phyloP scores from a whole-genome alignment of 345 rosid species.

The Moricandia moricandioides region DNA sequence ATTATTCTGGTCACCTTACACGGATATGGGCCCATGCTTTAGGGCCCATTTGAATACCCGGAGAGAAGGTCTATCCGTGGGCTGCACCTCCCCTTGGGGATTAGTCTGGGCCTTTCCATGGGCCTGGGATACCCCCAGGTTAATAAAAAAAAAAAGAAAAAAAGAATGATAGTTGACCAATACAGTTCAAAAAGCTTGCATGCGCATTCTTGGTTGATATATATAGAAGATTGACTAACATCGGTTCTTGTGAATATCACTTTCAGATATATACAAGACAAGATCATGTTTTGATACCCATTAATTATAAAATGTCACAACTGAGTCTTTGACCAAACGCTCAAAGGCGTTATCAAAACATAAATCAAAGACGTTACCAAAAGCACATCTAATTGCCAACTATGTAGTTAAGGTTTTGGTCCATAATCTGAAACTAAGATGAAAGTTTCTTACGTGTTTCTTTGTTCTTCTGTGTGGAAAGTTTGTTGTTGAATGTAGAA shows the following conservation, averaged over 20 bases:
- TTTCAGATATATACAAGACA: slow-evolving; percentile 28
- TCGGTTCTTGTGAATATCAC: slow-evolving; percentile 5
- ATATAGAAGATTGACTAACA: slow-evolving; percentile 3
- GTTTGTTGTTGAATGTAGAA: slow-evolving; percentile 17
- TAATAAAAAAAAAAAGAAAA: no score
- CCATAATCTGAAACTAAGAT: slow-evolving; percentile 19
- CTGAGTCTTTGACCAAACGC: slow-evolving; percentile 36
- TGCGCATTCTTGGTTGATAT: background rate
- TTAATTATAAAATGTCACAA: slow-evolving; percentile 19
- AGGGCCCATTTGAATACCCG: no score
- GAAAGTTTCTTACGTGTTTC: slow-evolving; percentile 34
- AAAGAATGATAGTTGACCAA: background rate
- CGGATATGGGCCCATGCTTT: no score
- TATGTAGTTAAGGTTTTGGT: slow-evolving; percentile 14
- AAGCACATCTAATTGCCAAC: slow-evolving; percentile 15
- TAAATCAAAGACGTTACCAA: slow-evolving; percentile 32
- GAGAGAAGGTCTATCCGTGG: no score
- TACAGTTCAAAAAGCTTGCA: background rate
- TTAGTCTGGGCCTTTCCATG: no score
- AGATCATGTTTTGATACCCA: background rate
- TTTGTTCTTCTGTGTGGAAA: slow-evolving; percentile 24
- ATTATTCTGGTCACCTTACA: no score
- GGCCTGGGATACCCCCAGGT: no score
- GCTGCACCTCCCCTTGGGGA: no score
- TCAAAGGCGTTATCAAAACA: slow-evolving; percentile 18